Evolutionary conservation across 441 rosid species (phyloP).

Genomic region (Gossypium davidsonii): DNA sequence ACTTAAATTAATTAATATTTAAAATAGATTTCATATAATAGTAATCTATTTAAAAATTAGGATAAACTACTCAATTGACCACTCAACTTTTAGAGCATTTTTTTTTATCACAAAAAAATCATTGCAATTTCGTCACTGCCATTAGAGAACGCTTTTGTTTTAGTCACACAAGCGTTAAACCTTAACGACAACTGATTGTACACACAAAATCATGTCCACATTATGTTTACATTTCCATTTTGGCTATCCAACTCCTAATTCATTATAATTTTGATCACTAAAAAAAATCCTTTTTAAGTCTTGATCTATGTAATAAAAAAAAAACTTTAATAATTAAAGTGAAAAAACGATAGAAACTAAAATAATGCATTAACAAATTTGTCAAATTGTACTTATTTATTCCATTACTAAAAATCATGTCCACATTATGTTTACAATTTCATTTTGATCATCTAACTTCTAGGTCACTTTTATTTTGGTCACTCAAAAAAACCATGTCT

Average conservation of each 20-base stretch:
- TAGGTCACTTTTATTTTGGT: neutral
- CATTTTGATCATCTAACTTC: neutral
- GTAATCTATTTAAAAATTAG: too few species aligned
- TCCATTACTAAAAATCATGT: neutral
- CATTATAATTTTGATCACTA: neutral
- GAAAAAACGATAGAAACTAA: neutral
- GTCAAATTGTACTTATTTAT: too few species aligned
- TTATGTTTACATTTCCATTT: neutral
- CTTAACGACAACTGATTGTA: too few species aligned
- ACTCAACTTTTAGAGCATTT: too few species aligned
- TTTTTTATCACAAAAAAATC: too few species aligned
- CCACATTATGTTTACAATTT: neutral
- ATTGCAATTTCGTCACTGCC: too few species aligned
- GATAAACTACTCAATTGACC: too few species aligned
- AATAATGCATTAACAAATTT: too few species aligned
- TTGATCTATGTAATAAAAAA: neutral
- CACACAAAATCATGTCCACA: neutral
- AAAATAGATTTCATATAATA: too few species aligned
- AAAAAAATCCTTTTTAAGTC: neutral
- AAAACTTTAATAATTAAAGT: neutral
- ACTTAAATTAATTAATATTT: too few species aligned
- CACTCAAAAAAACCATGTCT: neutral
- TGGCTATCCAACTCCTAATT: neutral
- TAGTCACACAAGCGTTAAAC: too few species aligned
- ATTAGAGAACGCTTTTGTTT: too few species aligned